Evolutionary conservation across 1,284 basidiomycete species (phyloP).

Genomic region (Cryptococcus sp.): DNA sequence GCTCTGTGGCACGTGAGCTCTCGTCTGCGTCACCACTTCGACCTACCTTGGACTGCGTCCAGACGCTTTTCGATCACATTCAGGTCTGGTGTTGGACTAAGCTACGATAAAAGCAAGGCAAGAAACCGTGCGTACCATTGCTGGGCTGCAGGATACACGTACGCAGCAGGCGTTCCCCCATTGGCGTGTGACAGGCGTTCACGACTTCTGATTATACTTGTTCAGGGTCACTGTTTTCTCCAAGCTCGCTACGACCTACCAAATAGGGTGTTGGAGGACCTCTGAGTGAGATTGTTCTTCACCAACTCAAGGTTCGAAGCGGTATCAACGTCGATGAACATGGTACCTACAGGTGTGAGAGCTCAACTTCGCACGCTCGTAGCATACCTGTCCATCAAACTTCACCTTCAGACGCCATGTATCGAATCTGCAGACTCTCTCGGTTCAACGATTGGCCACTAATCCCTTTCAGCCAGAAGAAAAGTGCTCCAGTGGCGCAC

Average conservation of each 20-base stretch:
- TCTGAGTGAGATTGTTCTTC: constrained; percentile 67
- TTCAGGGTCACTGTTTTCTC: not conserved
- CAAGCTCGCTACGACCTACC: constrained; percentile 59
- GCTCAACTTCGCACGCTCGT: constrained; percentile 7
- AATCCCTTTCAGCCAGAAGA: constrained; percentile 72
- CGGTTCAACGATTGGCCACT: constrained; percentile 65
- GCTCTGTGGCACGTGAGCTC: constrained; percentile 12
- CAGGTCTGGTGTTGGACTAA: constrained; percentile 56
- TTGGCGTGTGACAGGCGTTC: constrained; percentile 81
- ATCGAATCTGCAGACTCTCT: constrained; percentile 74
- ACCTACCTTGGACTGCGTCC: constrained; percentile 74
- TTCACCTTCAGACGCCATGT: constrained; percentile 66
- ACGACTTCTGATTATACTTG: constrained; percentile 45
- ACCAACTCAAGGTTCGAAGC: constrained; percentile 84
- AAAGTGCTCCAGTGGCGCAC: constrained; percentile 77
- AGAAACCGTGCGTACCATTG: constrained; percentile 58
- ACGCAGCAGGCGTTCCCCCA: constrained; percentile 77
- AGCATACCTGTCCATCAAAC: not conserved
- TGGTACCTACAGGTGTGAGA: constrained; percentile 63
- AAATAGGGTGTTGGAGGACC: constrained; percentile 69
- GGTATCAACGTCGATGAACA: constrained; percentile 88
- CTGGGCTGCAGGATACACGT: constrained; percentile 81
- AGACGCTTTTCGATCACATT: constrained; percentile 73
- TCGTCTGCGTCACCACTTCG: not conserved
- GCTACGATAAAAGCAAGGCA: not conserved